These are phyloP conservation scores for Lizanozyma gosingica DNA, from an alignment of 1,139 yeast species.

Conservation along the genomic window DNA sequence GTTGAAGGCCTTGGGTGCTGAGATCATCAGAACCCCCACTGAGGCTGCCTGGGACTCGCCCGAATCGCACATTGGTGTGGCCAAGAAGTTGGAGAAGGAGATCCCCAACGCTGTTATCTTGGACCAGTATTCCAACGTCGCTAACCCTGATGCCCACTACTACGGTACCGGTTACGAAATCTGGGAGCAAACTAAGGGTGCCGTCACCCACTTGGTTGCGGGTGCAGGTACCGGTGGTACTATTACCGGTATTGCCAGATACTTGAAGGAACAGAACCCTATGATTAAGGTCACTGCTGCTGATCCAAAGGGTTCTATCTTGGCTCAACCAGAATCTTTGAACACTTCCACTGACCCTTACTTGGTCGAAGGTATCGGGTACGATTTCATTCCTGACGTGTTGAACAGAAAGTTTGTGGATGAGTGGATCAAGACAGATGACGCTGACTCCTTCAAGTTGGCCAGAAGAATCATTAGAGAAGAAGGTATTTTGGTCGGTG, in stretches of 20 bases:
- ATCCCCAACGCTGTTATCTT: slow-evolving; percentile 80
- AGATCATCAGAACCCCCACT: slow-evolving; percentile 84
- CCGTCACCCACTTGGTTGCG: slow-evolving; percentile 69
- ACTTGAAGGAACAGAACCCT: slow-evolving; percentile 64
- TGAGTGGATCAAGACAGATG: slow-evolving; percentile 82
- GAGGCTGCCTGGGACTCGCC: slow-evolving; percentile 94
- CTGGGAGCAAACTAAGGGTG: slow-evolving; percentile 72
- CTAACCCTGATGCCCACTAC: slow-evolving; percentile 81
- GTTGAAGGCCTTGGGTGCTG: slow-evolving; percentile 84
- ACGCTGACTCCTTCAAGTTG: slow-evolving; percentile 67
- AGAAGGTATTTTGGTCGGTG: slow-evolving; percentile 86
- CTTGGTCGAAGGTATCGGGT: slow-evolving; percentile 88
- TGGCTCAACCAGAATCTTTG: slow-evolving; percentile 73
- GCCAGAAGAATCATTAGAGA: slow-evolving; percentile 79
- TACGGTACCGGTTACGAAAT: slow-evolving; percentile 81
- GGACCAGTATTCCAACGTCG: slow-evolving; percentile 73
- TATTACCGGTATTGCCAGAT: slow-evolving; percentile 68
- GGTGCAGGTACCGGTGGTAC: slow-evolving; percentile 94
- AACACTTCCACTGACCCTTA: slow-evolving; percentile 54
- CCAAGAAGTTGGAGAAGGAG: slow-evolving; percentile 70
- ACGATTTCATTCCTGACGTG: slow-evolving; percentile 82
- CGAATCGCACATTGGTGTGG: slow-evolving; percentile 87
- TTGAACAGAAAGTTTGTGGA: slow-evolving; percentile 61
- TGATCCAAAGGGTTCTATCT: slow-evolving; percentile 81
- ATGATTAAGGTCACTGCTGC: slow-evolving; percentile 64